Evolutionary conservation across 352 stramenopile species (phyloP), one percentile per base, ranked within the genome.

Genomic region (Phytophthora pinifolia): DNA sequence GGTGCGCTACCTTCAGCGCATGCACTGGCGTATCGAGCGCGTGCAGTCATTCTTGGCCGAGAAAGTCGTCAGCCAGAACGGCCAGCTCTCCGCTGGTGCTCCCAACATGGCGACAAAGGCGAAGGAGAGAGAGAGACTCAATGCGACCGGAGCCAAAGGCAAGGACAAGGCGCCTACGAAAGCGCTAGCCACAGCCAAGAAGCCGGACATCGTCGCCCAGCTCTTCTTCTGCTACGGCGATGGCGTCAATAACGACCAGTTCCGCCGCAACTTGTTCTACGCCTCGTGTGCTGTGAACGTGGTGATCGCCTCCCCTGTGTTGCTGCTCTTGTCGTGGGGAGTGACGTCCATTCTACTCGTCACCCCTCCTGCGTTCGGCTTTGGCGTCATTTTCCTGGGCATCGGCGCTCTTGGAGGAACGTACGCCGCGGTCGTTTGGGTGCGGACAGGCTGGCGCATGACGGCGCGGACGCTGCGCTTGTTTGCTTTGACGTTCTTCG

Each of bases 191-290:
- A 54, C 46, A 10, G 14, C 20, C 6, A 67, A 61, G 45, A 78
- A 65, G 15, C 76, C 65, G 4, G 79, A 91, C 31, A 86, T 93
- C 42, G 70, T 93, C 0, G 79, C 74, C 1, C 73, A 80, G 25
- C 61, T 95, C 9, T 95, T 95, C 58, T 62, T 90, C n/a, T 89
- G 81, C 65, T 87, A 88, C 57, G 83, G 81, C 35, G 72, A 90
- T 30, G 86, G 62, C 6, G 58, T 52, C 1, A 37, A 75, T 30
- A 91, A 90, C 48, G 38, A 76, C 2, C 72, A 81, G 25, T 94
- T 90, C 38, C 79, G 83, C n/a, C 74, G 73, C 22, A 87, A 91
- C 25, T 58, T 96, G 13, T 92, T 85, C 43, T 94, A 93, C 54
- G 80, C 83, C 1, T 86, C 72, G 0, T 61, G 57, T 8, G 72